phyloP scores from a whole-genome alignment of 306 rosid genomes.

The Ziziphus jujuba region DNA sequence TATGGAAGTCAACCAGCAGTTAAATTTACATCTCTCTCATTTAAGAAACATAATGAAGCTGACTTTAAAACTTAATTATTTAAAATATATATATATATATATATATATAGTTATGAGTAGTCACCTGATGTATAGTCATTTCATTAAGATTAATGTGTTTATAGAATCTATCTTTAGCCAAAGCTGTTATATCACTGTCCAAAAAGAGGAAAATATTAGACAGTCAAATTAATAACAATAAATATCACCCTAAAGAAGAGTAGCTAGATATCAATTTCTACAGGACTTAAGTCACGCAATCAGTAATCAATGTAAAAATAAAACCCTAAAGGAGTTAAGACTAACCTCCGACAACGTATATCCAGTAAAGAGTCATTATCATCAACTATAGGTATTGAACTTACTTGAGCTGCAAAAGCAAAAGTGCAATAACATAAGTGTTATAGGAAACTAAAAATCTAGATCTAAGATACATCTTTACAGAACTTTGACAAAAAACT shows the following conservation, averaged over 20 bases:
- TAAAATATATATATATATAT: too few species aligned
- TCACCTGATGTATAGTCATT: slow-evolving; percentile 93
- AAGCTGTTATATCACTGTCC: slow-evolving; percentile 93
- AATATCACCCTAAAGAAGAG: slow-evolving; percentile 1
- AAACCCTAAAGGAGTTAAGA: slow-evolving; percentile 9
- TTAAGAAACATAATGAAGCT: not conserved
- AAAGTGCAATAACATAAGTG: slow-evolving; percentile 8
- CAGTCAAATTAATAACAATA: not conserved
- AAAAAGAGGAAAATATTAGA: slow-evolving; percentile 7
- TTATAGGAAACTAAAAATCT: slow-evolving; percentile 10
- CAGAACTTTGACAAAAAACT: not conserved
- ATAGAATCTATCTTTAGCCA: slow-evolving; percentile 96
- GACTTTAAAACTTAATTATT: not conserved
- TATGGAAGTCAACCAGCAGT: too few species aligned
- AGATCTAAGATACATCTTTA: not conserved
- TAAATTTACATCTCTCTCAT: too few species aligned
- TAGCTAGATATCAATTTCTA: slow-evolving; percentile 3
- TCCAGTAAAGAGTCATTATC: slow-evolving; percentile 87
- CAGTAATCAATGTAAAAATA: not conserved
- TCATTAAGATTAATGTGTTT: slow-evolving; percentile 87
- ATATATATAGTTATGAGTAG: not conserved
- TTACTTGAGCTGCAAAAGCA: slow-evolving; percentile 82
- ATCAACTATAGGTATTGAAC: slow-evolving; percentile 95
- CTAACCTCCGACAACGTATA: slow-evolving; percentile 97
- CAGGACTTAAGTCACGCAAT: not conserved